Evolutionary conservation across 768 basidiomycete genomes (phyloP).

Genomic region (Daedaleopsis sinensis): DNA sequence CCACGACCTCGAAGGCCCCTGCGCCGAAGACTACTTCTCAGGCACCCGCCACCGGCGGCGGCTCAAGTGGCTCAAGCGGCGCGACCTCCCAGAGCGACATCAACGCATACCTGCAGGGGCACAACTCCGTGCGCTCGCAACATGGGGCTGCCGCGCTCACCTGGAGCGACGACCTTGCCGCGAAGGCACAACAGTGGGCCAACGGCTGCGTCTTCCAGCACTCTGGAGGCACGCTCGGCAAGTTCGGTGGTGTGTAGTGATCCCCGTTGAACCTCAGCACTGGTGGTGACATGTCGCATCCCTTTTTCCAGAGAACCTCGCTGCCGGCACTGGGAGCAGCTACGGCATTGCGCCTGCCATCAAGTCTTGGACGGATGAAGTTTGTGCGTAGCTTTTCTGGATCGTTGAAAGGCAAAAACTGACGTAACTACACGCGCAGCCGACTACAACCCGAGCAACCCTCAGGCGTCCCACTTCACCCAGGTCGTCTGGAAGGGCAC

Average conservation of each 20-base stretch:
- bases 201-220: slow-evolving; percentile 69
- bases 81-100: slow-evolving; percentile 48
- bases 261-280: accelerated
- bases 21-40: background rate
- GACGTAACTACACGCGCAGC: slow-evolving; percentile 42
- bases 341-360: slow-evolving; percentile 55
- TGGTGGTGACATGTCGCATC: background rate
- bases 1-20: slow-evolving; percentile 8
- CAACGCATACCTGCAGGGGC: slow-evolving; percentile 54
- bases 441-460: slow-evolving; percentile 58
- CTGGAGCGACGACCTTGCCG: slow-evolving; percentile 64
- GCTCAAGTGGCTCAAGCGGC: slow-evolving; percentile 11
- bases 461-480: slow-evolving; percentile 68
- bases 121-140: slow-evolving; percentile 63
- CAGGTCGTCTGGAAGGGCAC: slow-evolving; percentile 66
- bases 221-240: slow-evolving; percentile 65
- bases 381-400: slow-evolving; percentile 45
- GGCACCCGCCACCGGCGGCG: slow-evolving; percentile 1
- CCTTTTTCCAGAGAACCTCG: slow-evolving; percentile 62
- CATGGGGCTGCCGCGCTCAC: slow-evolving; percentile 67
- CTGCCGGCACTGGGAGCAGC: slow-evolving; percentile 63
- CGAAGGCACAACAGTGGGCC: slow-evolving; percentile 73
- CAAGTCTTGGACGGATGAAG: slow-evolving; percentile 69
- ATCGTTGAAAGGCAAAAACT: background rate
- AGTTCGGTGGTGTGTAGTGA: slow-evolving; percentile 56